Evolutionary conservation across 768 basidiomycete genomes (phyloP).

Genomic region (Podaxis rugospora): DNA sequence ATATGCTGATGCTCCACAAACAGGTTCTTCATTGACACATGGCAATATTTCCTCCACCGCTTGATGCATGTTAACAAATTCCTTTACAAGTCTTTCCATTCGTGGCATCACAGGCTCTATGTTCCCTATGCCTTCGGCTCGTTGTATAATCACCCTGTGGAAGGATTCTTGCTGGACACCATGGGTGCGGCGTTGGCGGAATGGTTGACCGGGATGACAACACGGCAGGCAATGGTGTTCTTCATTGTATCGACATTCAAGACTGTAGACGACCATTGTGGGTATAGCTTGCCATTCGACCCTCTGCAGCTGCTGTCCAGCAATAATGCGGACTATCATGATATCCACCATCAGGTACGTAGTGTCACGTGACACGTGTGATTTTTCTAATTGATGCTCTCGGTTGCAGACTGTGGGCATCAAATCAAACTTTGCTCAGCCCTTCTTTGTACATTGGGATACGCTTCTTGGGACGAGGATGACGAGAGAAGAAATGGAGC

Average conservation of each 20-base stretch:
- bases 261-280: constrained; percentile 95
- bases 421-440: constrained; percentile 94
- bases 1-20: constrained; percentile 21
- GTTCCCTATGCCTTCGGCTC: constrained; percentile 97
- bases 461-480: constrained; percentile 76
- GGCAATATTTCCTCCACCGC: constrained; percentile 97
- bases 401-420: constrained; percentile 64
- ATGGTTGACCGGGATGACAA: constrained; percentile 55
- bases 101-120: constrained; percentile 92
- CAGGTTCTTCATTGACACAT: constrained; percentile 90
- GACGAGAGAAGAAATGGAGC: constrained; percentile 64
- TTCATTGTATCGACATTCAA: constrained; percentile 85
- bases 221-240: constrained; percentile 80
- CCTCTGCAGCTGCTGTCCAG: constrained; percentile 80
- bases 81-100: constrained; percentile 89
- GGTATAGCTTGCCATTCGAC: constrained; percentile 87
- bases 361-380: constrained; percentile 6
- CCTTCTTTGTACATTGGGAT: constrained; percentile 97
- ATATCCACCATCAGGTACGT: constrained; percentile 91
- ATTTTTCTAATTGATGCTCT: neutral
- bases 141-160: constrained; percentile 95
- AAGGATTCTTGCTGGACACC: constrained; percentile 88
- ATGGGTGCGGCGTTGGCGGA: constrained; percentile 80
- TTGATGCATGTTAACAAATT: constrained; percentile 87
- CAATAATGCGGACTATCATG: constrained; percentile 97